phyloP scores from a whole-genome alignment of 805 yeast genomes.

The Starmerella geochares region DNA sequence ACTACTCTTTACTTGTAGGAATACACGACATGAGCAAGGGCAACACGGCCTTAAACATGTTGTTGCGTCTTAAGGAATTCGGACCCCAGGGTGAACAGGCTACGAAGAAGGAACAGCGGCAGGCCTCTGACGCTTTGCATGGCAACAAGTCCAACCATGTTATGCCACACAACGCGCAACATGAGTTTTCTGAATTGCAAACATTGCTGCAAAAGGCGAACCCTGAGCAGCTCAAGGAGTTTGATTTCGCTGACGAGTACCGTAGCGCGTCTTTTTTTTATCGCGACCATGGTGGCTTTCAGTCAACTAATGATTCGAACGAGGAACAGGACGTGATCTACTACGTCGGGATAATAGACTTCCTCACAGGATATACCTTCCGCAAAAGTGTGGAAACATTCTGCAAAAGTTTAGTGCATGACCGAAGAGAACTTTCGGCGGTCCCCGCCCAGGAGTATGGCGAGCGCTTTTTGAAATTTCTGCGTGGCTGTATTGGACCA shows the following conservation, averaged over 20 bases:
- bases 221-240: slow-evolving; percentile 30
- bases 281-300: slow-evolving; percentile 74
- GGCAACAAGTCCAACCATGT: neutral
- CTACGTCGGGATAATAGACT: slow-evolving; percentile 88
- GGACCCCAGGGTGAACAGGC: slow-evolving; percentile 21
- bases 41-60: slow-evolving; percentile 33
- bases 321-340: slow-evolving; percentile 60
- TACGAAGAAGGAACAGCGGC: slow-evolving; percentile 9
- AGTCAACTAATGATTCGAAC: slow-evolving; percentile 56
- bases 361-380: slow-evolving; percentile 54
- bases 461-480: slow-evolving; percentile 66
- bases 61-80: slow-evolving; percentile 23
- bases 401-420: slow-evolving; percentile 64
- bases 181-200: slow-evolving; percentile 31
- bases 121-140: slow-evolving; percentile 14
- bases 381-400: slow-evolving; percentile 75
- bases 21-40: slow-evolving; percentile 65
- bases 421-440: slow-evolving; percentile 67
- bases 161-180: slow-evolving; percentile 12
- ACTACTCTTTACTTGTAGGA: slow-evolving; percentile 82
- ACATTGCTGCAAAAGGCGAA: slow-evolving; percentile 29
- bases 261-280: slow-evolving; percentile 47
- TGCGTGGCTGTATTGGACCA: slow-evolving; percentile 31
- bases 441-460: slow-evolving; percentile 88
- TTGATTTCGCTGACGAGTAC: slow-evolving; percentile 29